These are phyloP conservation scores for Colletotrichum lupini DNA, from an alignment of 2,329 filamentous ascomycete species.

Conservation along the genomic window DNA sequence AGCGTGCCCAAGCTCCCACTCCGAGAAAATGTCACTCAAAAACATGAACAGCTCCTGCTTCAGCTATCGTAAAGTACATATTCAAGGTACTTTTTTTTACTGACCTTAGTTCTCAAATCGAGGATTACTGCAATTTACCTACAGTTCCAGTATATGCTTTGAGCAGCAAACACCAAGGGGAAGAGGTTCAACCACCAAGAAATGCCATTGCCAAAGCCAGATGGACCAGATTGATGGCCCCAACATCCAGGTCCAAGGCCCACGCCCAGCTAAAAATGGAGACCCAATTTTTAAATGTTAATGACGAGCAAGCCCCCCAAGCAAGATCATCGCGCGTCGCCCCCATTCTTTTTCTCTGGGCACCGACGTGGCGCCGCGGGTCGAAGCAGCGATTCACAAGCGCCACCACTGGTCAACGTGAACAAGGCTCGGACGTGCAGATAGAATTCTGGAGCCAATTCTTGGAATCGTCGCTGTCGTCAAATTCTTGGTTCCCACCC, in stretches of 20 bases:
- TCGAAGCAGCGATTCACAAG: neutral
- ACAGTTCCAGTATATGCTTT: too few species aligned
- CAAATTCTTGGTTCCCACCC: constrained; percentile 5
- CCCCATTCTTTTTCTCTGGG: constrained; percentile 29
- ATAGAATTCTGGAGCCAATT: constrained; percentile 10
- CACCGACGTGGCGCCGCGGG: constrained; percentile 22
- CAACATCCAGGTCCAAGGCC: neutral
- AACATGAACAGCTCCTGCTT: too few species aligned
- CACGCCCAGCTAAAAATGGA: neutral
- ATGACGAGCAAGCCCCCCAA: constrained; percentile 13
- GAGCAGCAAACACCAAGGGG: neutral
- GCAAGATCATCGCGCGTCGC: constrained; percentile 19
- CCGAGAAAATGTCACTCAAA: neutral
- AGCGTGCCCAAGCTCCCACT: constrained; percentile 3
- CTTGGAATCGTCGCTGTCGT: neutral
- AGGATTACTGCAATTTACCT: too few species aligned
- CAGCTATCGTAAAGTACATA: too few species aligned
- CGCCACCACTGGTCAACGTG: neutral
- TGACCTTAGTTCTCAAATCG: too few species aligned
- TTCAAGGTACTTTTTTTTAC: too few species aligned
- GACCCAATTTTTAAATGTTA: constrained; percentile 19
- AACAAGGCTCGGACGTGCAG: constrained; percentile 22
- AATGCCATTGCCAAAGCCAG: neutral
- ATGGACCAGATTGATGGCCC: neutral
- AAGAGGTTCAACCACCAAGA: neutral